A percentile compares a stretch with the other conserved stretches of the same genome.
Conservation (phyloP, 2,329 filamentous ascomycete species). For the Colletotrichum agaves region DNA sequence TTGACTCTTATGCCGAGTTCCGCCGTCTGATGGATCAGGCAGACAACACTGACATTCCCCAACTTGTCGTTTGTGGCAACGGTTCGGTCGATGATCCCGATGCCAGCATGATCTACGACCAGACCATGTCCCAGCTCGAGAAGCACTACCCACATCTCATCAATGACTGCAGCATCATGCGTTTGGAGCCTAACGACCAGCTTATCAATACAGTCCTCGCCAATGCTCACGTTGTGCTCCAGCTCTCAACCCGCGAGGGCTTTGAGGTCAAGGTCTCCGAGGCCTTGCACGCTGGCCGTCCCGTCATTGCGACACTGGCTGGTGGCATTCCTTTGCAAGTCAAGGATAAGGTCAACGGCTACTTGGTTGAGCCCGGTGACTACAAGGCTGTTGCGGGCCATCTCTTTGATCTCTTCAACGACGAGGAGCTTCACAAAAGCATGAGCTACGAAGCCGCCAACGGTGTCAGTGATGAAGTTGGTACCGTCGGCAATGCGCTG, state of each 20-base stretch:
- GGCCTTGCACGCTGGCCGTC: slow-evolving; percentile 81
- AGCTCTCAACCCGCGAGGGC: slow-evolving; percentile 83
- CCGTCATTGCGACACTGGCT: slow-evolving; percentile 78
- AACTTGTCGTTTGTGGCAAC: slow-evolving; percentile 82
- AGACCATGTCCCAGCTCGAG: slow-evolving; percentile 76
- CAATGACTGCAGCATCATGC: slow-evolving; percentile 77
- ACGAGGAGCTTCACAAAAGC: slow-evolving; percentile 70
- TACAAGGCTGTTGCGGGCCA: slow-evolving; percentile 75
- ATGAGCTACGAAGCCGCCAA: slow-evolving; percentile 73
- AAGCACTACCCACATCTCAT: slow-evolving; percentile 69
- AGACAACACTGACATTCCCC: slow-evolving; percentile 66
- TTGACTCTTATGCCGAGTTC: slow-evolving; percentile 80
- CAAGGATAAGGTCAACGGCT: slow-evolving; percentile 76
- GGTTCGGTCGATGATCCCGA: slow-evolving; percentile 86
- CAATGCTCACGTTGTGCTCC: slow-evolving; percentile 77
- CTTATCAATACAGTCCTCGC: slow-evolving; percentile 81
- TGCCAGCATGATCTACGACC: slow-evolving; percentile 75
- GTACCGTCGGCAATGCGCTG: slow-evolving; percentile 82
- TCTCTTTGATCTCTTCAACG: slow-evolving; percentile 72
- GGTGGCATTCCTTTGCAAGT: slow-evolving; percentile 87
- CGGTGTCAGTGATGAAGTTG: slow-evolving; percentile 83
- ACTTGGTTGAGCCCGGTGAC: slow-evolving; percentile 77
- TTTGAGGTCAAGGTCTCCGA: slow-evolving; percentile 91
- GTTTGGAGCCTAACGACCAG: slow-evolving; percentile 81
- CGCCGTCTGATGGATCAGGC: slow-evolving; percentile 68